Conservation (phyloP, 169 alveolate genomes). For the Perkinsus marinus region DNA sequence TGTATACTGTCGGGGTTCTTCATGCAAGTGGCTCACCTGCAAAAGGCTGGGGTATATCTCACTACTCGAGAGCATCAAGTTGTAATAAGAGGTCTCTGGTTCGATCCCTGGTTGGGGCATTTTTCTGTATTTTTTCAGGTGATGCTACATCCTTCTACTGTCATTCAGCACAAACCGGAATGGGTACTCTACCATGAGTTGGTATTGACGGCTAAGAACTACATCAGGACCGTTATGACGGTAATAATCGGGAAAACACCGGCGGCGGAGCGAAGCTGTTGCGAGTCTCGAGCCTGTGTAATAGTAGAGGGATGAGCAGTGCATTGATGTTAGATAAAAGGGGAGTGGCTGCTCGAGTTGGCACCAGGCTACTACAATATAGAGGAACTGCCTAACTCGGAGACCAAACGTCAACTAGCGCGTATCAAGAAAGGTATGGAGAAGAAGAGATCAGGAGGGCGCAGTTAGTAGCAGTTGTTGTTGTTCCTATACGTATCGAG, state of each 20-base stretch:
- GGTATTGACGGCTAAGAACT: conserved; percentile 89
- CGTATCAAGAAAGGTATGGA: no score
- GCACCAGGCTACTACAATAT: conserved; percentile 71
- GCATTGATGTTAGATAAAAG: conserved; percentile 47
- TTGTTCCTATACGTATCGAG: no score
- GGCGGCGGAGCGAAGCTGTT: no score
- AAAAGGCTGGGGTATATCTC: conserved; percentile 65
- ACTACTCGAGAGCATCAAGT: conserved; percentile 31
- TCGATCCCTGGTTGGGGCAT: no score
- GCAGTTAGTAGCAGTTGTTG: no score
- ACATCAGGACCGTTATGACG: conserved; percentile 76
- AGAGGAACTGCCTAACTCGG: conserved; percentile 42
- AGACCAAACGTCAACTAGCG: no score
- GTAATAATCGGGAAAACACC: not conserved
- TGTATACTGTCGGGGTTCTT: conserved; percentile 12
- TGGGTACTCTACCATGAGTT: conserved; percentile 92
- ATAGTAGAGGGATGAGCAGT: no score
- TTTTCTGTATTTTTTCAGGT: conserved; percentile 39
- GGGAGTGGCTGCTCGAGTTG: conserved; percentile 75
- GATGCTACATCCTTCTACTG: conserved; percentile 92
- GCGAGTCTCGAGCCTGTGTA: no score
- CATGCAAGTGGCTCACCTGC: conserved; percentile 36
- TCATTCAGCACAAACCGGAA: conserved; percentile 82
- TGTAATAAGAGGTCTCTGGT: no score
- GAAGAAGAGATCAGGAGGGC: no score